Evolutionary conservation across 1,139 yeast genomes (phyloP), one percentile per base, ranked within the genome.

Genomic region (Hanseniaspora sp.): DNA sequence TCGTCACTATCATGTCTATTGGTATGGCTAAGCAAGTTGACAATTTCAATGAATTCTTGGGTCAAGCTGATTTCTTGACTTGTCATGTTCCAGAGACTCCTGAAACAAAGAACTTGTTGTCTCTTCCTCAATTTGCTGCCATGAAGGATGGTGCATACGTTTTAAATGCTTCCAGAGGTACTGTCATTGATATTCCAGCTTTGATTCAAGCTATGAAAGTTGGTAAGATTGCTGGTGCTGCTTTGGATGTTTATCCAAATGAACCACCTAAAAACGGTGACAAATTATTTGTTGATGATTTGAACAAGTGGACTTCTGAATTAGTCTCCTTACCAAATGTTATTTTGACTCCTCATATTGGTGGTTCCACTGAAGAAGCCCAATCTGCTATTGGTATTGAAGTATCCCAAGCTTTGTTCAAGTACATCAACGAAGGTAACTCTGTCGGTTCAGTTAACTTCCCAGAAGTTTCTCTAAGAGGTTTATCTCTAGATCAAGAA

Each of bases 311-410:
- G 94, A 80, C 87, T 57, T 75, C 86, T 38, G 96, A 90, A 67
- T 78, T 94, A 63, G 78, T 83, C 61, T 75, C 86, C 18, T 77
- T 88, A 69, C 80, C 94, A 73, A 94, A 92, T 69, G 83, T 92
- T 56, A 88, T 94, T 59, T 77, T 92, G 66, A 83, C 97, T 56
- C 99, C 99, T 40, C 99, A 92, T 68, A 92, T 92, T 64, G 99
- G 99, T 73, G 98, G 98, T 60, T 88, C 97, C 52, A 92, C 99
- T 49, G 97, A 92, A 72, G 99, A 92, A 74, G 98, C 98, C 37
- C 99, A 92, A 76, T 80, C 88, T 58, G 95, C 97, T 52, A 92
- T 92, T 68, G 98, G 99, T 72, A 76, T 90, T 58, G 99, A 92
- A 74, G 99, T 92, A 58, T 88, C 84, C 57, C 76, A 85, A 51